These are phyloP conservation scores for Suaeda aralocaspica DNA, from an alignment of 148 eudicot species.

Conservation along the genomic window DNA sequence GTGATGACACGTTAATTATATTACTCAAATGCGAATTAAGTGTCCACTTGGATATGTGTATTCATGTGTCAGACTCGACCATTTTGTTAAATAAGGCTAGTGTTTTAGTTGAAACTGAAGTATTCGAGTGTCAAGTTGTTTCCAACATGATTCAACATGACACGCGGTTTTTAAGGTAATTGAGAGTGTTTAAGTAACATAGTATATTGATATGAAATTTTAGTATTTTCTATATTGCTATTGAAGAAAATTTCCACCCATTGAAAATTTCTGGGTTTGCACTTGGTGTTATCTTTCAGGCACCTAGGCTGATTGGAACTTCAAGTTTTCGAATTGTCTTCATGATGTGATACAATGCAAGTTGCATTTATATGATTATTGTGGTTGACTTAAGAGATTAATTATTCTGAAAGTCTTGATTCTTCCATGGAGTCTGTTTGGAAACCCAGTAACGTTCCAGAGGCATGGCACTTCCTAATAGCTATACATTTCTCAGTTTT, in stretches of 20 bases:
- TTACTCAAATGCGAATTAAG: no score
- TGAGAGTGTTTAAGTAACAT: no score
- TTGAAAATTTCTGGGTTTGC: background rate
- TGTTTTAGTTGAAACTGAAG: no score
- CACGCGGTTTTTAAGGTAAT: no score
- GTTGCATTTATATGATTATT: background rate
- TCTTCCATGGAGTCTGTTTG: conserved; percentile 53
- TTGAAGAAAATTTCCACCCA: background rate
- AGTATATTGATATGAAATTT: no score
- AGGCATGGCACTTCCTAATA: conserved; percentile 45
- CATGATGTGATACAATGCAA: background rate
- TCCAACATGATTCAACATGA: no score
- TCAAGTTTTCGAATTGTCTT: background rate
- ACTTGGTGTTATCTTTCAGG: conserved; percentile 7
- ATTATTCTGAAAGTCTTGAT: background rate
- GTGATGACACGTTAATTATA: no score
- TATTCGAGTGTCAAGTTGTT: no score
- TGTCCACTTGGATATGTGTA: no score
- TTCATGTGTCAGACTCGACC: no score
- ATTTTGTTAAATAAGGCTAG: no score
- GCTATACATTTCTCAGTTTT: conserved; percentile 55
- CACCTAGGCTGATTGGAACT: background rate
- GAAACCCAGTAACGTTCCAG: conserved; percentile 33
- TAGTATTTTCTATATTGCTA: no score
- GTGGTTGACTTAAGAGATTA: conserved; percentile 2